Conservation (phyloP, 176 grass and related monocot genomes). For the Puccinellia tenuiflora region DNA sequence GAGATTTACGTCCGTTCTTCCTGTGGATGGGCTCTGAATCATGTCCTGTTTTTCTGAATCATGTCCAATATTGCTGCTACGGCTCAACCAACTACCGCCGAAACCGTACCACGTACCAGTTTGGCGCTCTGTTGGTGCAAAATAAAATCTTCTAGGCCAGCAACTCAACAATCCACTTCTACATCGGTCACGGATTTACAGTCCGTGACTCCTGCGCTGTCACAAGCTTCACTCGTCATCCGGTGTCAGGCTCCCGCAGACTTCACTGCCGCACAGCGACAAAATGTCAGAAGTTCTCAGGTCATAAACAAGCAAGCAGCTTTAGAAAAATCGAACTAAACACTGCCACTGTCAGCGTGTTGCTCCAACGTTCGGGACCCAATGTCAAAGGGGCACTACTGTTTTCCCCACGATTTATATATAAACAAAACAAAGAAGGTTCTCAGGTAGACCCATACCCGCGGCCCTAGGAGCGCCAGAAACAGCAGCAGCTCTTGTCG, state of each 20-base stretch:
- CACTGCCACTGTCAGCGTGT: background rate
- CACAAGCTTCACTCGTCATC: background rate
- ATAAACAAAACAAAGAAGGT: constrained; percentile 25
- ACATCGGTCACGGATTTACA: background rate
- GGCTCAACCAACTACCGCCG: background rate
- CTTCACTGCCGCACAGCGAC: background rate
- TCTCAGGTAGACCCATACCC: background rate
- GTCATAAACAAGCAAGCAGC: background rate
- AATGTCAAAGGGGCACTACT: constrained; percentile 16
- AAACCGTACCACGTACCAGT: background rate
- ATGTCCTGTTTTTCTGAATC: background rate
- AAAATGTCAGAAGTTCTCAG: background rate
- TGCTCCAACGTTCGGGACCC: background rate
- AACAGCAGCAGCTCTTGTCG: constrained; percentile 15
- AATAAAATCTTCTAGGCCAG: background rate
- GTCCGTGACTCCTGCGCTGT: background rate
- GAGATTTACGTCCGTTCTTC: background rate
- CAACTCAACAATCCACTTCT: too few species aligned
- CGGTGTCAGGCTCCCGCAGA: background rate
- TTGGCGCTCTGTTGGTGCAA: background rate
- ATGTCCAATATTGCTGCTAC: too few species aligned
- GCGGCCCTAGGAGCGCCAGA: background rate
- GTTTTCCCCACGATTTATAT: background rate
- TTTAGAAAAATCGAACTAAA: background rate
- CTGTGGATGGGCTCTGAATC: background rate